Conservation (phyloP, 2,329 filamentous ascomycete genomes). For the Stemphylium vesicarium region DNA sequence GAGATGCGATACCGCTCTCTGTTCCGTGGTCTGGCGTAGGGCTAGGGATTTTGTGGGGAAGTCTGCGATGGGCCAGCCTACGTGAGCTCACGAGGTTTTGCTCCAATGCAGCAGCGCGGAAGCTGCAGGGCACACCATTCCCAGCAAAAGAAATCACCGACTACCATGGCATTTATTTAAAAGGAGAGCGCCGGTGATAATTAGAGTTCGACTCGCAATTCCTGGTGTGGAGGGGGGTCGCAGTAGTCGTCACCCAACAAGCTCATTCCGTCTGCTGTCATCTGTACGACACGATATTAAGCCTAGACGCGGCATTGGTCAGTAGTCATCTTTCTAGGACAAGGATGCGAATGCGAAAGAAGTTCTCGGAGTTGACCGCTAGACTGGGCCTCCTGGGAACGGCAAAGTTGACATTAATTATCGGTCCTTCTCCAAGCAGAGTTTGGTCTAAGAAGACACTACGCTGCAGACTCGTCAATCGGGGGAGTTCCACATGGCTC, state of each 20-base stretch:
- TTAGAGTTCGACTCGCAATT: too few species aligned
- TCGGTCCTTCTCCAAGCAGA: conserved; percentile 14
- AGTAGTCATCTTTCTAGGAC: not conserved
- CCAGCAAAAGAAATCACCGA: too few species aligned
- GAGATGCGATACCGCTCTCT: conserved; percentile 1
- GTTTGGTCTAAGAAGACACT: conserved; percentile 5
- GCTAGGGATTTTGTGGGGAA: conserved; percentile 1
- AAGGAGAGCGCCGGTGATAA: too few species aligned
- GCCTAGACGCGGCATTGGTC: not conserved
- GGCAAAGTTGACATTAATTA: not conserved
- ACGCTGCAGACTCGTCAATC: not conserved
- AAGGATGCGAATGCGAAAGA: conserved; percentile 3
- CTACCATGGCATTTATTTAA: too few species aligned
- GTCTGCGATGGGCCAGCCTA: not conserved
- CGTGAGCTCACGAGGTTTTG: not conserved
- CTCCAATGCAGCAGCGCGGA: not conserved
- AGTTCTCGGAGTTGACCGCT: not conserved
- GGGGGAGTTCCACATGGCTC: not conserved
- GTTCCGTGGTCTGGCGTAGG: conserved; percentile 2
- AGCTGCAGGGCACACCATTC: not conserved
- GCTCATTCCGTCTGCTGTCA: not conserved
- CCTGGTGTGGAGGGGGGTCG: too few species aligned
- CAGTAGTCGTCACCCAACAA: not conserved
- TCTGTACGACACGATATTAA: not conserved
- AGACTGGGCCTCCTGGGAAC: conserved; percentile 2